A percentile compares a stretch with the other conserved stretches of the same genome.
phyloP scores from a whole-genome alignment of 139 green algal species.

The Chloropicon primus region DNA sequence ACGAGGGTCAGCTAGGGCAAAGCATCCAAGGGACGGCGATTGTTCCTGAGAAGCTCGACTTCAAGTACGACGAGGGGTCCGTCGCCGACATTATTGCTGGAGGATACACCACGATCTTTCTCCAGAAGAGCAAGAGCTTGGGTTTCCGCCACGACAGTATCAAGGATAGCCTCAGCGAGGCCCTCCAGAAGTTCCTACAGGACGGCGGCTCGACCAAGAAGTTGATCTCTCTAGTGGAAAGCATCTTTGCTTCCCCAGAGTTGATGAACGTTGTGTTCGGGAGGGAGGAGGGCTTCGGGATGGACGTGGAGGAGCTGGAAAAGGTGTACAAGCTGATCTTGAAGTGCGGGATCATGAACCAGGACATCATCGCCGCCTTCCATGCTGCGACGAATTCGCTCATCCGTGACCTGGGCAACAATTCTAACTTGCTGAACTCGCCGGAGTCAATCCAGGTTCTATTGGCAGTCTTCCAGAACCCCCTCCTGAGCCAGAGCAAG shows the following conservation, averaged over 20 bases:
- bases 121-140: not conserved
- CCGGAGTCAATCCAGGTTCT: slow-evolving; percentile 53
- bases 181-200: not conserved
- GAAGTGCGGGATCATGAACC: slow-evolving; percentile 9
- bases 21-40: not conserved
- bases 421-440: slow-evolving; percentile 54
- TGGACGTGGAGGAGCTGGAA: slow-evolving; percentile 48
- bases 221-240: slow-evolving; percentile 34
- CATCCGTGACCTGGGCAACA: slow-evolving; percentile 39
- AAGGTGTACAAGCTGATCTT: slow-evolving; percentile 31
- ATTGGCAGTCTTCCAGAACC: slow-evolving; percentile 58
- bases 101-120: not conserved
- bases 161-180: not conserved
- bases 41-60: not conserved
- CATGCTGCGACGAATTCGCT: slow-evolving; percentile 38
- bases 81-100: not conserved
- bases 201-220: not conserved
- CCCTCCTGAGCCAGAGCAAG: slow-evolving; percentile 49
- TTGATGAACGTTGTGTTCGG: slow-evolving; percentile 67
- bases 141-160: not conserved
- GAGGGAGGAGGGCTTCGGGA: slow-evolving; percentile 26
- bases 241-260: slow-evolving; percentile 63
- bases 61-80: not conserved
- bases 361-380: slow-evolving; percentile 24
- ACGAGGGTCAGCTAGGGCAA: slow-evolving; percentile 34